Evolutionary conservation across 2,329 filamentous ascomycete genomes (phyloP).

Genomic region (Exophiala aquamarina): DNA sequence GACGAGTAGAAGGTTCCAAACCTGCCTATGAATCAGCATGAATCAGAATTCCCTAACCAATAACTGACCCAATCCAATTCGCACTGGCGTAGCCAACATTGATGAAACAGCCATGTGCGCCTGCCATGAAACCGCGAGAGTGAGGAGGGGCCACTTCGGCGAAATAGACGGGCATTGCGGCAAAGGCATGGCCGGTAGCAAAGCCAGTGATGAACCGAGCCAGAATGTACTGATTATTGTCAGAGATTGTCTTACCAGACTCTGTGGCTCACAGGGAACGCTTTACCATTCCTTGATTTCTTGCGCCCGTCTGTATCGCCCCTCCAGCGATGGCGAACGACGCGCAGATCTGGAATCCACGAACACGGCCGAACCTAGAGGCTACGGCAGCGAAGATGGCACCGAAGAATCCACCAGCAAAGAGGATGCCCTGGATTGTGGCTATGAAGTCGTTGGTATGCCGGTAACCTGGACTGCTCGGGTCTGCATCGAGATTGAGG

Average conservation of each 20-base stretch:
- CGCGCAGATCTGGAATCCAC: constrained; percentile 37
- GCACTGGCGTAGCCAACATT: constrained; percentile 40
- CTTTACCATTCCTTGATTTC: constrained; percentile 5
- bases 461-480: constrained; percentile 39
- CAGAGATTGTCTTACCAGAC: neutral
- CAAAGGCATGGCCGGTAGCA: constrained; percentile 1
- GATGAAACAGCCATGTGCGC: constrained; percentile 37
- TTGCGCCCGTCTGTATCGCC: constrained; percentile 24
- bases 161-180: constrained; percentile 28
- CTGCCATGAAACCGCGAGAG: constrained; percentile 32
- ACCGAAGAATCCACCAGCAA: constrained; percentile 40
- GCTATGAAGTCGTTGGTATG: constrained; percentile 43
- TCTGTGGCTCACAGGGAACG: neutral
- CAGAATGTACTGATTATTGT: constrained; percentile 7
- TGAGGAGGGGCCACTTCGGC: constrained; percentile 32
- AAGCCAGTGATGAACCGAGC: constrained; percentile 12
- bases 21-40: constrained; percentile 2
- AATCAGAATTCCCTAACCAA: neutral
- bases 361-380: constrained; percentile 37
- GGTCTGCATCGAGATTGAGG: constrained; percentile 36
- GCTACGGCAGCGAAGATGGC: constrained; percentile 36
- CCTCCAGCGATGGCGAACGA: constrained; percentile 34
- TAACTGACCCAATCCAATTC: constrained; percentile 41
- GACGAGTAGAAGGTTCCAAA: constrained; percentile 10
- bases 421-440: constrained; percentile 45